These are phyloP conservation scores for Pelargonium citronellum DNA, from an alignment of 441 rosid genomes.

Conservation along the genomic window DNA sequence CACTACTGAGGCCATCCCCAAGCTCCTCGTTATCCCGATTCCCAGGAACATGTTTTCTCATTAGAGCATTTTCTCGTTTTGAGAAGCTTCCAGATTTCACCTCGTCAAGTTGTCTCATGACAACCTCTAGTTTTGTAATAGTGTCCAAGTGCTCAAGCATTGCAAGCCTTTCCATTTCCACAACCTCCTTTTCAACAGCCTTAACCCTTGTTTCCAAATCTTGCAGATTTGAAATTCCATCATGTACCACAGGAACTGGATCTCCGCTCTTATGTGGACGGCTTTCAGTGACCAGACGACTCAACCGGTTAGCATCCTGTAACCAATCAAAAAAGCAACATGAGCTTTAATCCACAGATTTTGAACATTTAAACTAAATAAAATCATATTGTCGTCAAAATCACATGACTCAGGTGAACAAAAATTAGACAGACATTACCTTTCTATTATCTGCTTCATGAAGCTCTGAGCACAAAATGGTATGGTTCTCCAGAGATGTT, in stretches of 20 bases:
- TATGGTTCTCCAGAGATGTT: slow-evolving; percentile 54
- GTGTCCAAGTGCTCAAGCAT: slow-evolving; percentile 39
- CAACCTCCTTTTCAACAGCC: slow-evolving; percentile 55
- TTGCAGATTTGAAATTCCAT: slow-evolving; percentile 41
- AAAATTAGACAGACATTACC: slow-evolving; percentile 27
- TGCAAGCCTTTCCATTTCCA: slow-evolving; percentile 52
- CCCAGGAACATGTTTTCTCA: slow-evolving; percentile 26
- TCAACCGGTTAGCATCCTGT: slow-evolving; percentile 24
- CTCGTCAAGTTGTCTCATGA: slow-evolving; percentile 50
- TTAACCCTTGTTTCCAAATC: slow-evolving; percentile 49
- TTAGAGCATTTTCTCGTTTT: slow-evolving; percentile 23
- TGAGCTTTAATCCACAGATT: slow-evolving; percentile 6
- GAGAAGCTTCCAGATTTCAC: slow-evolving; percentile 34
- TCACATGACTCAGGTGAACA: neutral
- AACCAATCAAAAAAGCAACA: too few relatives aligned
- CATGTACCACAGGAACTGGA: slow-evolving; percentile 20
- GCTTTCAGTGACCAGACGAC: slow-evolving; percentile 28
- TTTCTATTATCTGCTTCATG: slow-evolving; percentile 24
- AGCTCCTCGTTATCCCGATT: slow-evolving; percentile 25
- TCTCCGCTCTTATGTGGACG: slow-evolving; percentile 28
- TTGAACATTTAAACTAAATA: neutral
- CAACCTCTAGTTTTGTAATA: slow-evolving; percentile 46
- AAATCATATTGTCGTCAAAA: neutral
- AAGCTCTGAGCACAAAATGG: slow-evolving; percentile 29
- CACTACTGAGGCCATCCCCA: slow-evolving; percentile 19